Conservation (phyloP, 2,329 filamentous ascomycete genomes). For the Talaromyces sp. region DNA sequence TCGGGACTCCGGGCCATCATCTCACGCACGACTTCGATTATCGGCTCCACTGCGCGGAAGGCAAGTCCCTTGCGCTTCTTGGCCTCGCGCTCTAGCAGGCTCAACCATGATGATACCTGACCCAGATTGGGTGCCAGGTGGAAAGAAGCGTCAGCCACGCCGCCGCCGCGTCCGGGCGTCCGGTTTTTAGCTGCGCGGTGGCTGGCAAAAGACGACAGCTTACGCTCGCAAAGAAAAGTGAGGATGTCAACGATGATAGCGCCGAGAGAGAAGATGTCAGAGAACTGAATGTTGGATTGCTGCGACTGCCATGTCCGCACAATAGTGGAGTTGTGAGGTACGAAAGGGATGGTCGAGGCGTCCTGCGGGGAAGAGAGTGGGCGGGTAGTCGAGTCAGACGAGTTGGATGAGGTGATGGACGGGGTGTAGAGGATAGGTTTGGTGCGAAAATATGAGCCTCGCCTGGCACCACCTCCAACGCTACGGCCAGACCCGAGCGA, state of each 20-base stretch:
- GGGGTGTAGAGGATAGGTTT: constrained; percentile 28
- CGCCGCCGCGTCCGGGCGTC: constrained; percentile 42
- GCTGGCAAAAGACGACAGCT: constrained; percentile 51
- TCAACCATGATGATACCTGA: constrained; percentile 55
- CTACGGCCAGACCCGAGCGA: constrained; percentile 20
- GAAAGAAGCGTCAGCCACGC: constrained; percentile 54
- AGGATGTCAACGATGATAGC: constrained; percentile 57
- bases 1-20: constrained; percentile 34
- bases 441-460: constrained; percentile 14
- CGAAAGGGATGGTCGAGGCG: constrained; percentile 8
- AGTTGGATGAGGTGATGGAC: constrained; percentile 27
- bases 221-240: constrained; percentile 55
- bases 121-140: constrained; percentile 49
- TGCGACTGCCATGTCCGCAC: constrained; percentile 36
- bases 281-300: constrained; percentile 30
- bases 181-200: constrained; percentile 53
- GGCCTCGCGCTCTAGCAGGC: constrained; percentile 45
- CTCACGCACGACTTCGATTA: constrained; percentile 32
- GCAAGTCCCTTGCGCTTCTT: constrained; percentile 36
- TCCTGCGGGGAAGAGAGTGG: constrained; percentile 30
- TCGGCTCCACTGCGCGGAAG: constrained; percentile 34
- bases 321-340: constrained; percentile 21
- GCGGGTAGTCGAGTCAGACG: constrained; percentile 17
- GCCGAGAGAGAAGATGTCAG: constrained; percentile 57
- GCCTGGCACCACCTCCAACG: constrained; percentile 10